Conservation (phyloP, 148 eudicot species). For the Vaccinium vitisidaea region DNA sequence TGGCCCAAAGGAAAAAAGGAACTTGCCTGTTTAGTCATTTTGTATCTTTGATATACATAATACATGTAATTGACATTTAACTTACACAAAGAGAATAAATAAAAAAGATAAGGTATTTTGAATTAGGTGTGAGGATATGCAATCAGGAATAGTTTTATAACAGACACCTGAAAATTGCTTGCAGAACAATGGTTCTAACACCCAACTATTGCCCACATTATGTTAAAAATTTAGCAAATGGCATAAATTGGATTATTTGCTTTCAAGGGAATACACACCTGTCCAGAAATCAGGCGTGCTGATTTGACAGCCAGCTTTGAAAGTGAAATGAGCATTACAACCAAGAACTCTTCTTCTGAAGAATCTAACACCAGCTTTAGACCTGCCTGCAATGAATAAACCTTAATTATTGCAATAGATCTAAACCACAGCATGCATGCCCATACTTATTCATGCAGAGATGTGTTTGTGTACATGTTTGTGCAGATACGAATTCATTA, state of each 20-base stretch:
- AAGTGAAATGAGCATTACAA: slow-evolving; percentile 67
- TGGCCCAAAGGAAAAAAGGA: neutral
- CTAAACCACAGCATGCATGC: neutral
- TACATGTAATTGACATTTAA: neutral
- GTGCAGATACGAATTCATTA: neutral
- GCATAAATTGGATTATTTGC: neutral
- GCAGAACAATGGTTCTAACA: neutral
- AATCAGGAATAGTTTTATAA: neutral
- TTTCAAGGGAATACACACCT: slow-evolving; percentile 39
- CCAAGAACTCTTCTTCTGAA: slow-evolving; percentile 55
- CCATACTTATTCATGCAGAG: neutral
- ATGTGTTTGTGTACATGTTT: neutral
- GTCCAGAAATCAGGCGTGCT: slow-evolving; percentile 47
- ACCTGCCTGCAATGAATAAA: slow-evolving; percentile 58
- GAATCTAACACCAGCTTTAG: slow-evolving; percentile 54
- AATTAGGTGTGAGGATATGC: neutral
- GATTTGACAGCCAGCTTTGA: slow-evolving; percentile 65
- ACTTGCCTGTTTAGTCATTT: neutral
- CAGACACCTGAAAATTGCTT: neutral
- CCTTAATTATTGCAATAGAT: slow-evolving; percentile 17
- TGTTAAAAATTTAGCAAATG: neutral
- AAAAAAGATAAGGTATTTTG: neutral
- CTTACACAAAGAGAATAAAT: neutral
- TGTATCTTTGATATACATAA: neutral
- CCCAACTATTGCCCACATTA: neutral